Evolutionary conservation across 2,329 filamentous ascomycete species (phyloP), one percentile per base, ranked within the genome.

Genomic region (Pestalotiopsis sp.): DNA sequence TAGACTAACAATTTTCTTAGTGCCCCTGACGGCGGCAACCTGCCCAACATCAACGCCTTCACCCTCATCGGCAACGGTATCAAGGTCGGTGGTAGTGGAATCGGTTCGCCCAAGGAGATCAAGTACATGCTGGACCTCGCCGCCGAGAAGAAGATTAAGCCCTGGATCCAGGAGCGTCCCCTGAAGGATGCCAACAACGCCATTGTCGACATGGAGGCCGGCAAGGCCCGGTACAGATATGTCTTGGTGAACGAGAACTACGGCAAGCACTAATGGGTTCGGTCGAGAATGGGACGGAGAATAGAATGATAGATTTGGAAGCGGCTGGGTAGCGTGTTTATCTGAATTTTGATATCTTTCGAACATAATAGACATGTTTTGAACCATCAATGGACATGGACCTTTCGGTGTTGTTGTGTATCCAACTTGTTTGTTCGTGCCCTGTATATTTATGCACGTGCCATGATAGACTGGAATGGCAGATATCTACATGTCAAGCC

Each of bases 91-190:
- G 88, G 87, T 7, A 78, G 76, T 40, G 23, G 74, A 6, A 78
- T 89, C 69, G 87, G 88, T 2, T 80, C 83, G n/a, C 88, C 89
- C 0, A 75, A 75, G 59, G 86, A 91, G 72, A 90, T 91, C 68
- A 78, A 83, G 65, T 85, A 89, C 73, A 91, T 92, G 89, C 73
- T 92, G 68, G 72, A 85, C 68, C 83, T 91, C 68, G 89, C 86
- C 7, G 88, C 83, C 0, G 84, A 89, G 66, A 86, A 90, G 78
- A 83, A 84, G 7, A 80, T 91, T 49, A 84, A 86, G 78, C 83
- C 88, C 1, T 89, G 87, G 86, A 82, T 91, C 40, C 78, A 89
- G 74, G 79, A 83, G 76, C 81, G 86, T 45, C 83, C 85, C 0
- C 83, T 92, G 83, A 86, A 84, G 76, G 84, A 89, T 20, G 86